Evolutionary conservation across 2,329 filamentous ascomycete genomes (phyloP).

Genomic region (Paecilomyces dactylethromorphus): DNA sequence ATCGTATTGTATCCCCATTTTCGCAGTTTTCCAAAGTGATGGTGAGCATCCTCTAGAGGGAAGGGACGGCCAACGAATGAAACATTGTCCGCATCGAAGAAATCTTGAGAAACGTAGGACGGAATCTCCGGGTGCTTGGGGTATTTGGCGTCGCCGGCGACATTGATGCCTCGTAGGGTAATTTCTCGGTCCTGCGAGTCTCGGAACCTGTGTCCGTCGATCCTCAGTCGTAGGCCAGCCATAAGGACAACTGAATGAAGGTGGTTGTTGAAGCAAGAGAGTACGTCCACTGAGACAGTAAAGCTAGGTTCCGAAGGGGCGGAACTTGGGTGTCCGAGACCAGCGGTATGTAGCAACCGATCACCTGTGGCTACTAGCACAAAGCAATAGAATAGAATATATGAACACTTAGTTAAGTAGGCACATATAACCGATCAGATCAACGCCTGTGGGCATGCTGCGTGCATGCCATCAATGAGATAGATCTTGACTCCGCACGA

Average conservation of each 20-base stretch:
- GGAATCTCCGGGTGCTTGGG: slow-evolving; percentile 75
- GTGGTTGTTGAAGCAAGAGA: neutral
- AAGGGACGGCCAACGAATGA: slow-evolving; percentile 87
- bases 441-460: neutral
- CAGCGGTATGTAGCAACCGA: neutral
- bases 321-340: neutral
- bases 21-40: slow-evolving; percentile 78
- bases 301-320: neutral
- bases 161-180: slow-evolving; percentile 86
- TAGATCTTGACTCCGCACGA: neutral
- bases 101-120: slow-evolving; percentile 69
- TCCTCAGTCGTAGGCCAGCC: slow-evolving; percentile 68
- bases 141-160: slow-evolving; percentile 84
- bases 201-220: slow-evolving; percentile 79
- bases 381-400: neutral
- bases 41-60: slow-evolving; percentile 69
- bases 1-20: slow-evolving; percentile 95
- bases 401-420: neutral
- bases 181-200: slow-evolving; percentile 78
- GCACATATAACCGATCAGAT: neutral
- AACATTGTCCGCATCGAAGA: slow-evolving; percentile 89
- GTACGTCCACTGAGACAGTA: neutral
- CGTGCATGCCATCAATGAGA: neutral
- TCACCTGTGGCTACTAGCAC: neutral
- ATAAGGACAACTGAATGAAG: slow-evolving; percentile 40